phyloP scores from a whole-genome alignment of 2,329 filamentous ascomycete genomes.

The Cadophora sp. region DNA sequence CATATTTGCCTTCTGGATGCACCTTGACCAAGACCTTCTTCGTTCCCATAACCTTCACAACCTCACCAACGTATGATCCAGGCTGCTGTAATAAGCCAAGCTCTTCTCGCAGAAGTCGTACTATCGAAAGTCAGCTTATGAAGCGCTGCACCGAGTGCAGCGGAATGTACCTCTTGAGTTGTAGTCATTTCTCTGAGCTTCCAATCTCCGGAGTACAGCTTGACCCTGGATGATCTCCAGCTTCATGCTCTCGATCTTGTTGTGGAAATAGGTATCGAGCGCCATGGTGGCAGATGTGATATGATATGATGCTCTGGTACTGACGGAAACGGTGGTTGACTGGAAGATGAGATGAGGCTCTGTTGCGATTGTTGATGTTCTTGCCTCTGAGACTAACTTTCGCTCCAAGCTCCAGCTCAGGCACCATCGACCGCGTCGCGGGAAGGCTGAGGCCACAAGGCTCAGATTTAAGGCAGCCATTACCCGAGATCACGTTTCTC shows the following conservation, averaged over 20 bases:
- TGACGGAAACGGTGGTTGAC: background rate
- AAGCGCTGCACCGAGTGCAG: background rate
- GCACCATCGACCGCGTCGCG: conserved; percentile 19
- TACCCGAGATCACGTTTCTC: background rate
- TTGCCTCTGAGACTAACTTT: conserved; percentile 13
- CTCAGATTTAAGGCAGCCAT: background rate
- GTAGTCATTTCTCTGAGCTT: conserved; percentile 99
- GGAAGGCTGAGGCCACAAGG: conserved; percentile 15
- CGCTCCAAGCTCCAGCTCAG: conserved; percentile 11
- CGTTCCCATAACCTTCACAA: conserved; percentile 99
- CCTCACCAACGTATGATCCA: conserved; percentile 96
- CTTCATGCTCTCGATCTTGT: conserved; percentile 99
- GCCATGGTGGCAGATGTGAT: conserved; percentile 71
- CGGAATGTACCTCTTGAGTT: conserved; percentile 73
- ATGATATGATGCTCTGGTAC: conserved; percentile 21
- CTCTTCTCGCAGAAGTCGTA: conserved; percentile 93
- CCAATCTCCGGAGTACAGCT: conserved; percentile 89
- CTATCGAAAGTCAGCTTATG: conserved; percentile 48
- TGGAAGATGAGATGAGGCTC: conserved; percentile 12
- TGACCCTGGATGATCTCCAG: conserved; percentile 99
- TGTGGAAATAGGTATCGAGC: conserved; percentile 99
- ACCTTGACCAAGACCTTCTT: conserved; percentile 99
- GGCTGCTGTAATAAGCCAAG: conserved; percentile 95
- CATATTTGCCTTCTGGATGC: conserved; percentile 99
- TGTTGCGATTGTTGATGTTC: conserved; percentile 17